These are phyloP conservation scores for Pyricularia pennisetigena DNA, from an alignment of 2,329 filamentous ascomycete species.

Conservation along the genomic window DNA sequence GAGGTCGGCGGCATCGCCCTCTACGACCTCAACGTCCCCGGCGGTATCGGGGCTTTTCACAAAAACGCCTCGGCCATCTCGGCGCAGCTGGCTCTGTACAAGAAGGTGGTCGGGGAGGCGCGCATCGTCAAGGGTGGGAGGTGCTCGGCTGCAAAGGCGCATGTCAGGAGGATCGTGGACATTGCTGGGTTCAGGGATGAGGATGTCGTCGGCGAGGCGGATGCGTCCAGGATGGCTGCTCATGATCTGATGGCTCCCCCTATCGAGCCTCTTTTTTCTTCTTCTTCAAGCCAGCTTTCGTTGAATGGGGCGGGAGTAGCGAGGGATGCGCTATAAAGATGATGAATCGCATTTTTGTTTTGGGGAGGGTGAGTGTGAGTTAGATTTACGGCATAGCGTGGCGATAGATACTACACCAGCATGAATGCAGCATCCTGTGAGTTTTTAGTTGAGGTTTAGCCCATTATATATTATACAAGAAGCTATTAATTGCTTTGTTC, in stretches of 20 bases:
- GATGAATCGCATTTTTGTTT: background rate
- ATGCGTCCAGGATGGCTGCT: background rate
- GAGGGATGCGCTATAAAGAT: background rate
- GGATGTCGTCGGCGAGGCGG: background rate
- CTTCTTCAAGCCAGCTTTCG: background rate
- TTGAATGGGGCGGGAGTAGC: background rate
- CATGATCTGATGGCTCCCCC: background rate
- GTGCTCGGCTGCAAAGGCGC: background rate
- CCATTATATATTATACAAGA: background rate
- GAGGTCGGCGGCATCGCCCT: constrained; percentile 1
- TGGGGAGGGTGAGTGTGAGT: no score
- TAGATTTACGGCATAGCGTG: background rate
- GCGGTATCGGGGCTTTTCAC: background rate
- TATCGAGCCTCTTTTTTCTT: background rate
- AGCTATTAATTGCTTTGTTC: background rate
- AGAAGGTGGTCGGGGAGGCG: background rate
- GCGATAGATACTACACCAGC: background rate
- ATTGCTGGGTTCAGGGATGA: background rate
- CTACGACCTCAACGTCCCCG: constrained; percentile 1
- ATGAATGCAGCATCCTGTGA: background rate
- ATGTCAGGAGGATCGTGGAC: background rate
- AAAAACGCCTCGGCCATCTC: background rate
- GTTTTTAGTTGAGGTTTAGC: background rate
- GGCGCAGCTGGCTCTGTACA: background rate
- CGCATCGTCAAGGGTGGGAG: background rate